Percentiles rank a stretch among this genome's conserved stretches.
Conservation (phyloP, 2,329 filamentous ascomycete species). For the Mollisiaceae sp. region DNA sequence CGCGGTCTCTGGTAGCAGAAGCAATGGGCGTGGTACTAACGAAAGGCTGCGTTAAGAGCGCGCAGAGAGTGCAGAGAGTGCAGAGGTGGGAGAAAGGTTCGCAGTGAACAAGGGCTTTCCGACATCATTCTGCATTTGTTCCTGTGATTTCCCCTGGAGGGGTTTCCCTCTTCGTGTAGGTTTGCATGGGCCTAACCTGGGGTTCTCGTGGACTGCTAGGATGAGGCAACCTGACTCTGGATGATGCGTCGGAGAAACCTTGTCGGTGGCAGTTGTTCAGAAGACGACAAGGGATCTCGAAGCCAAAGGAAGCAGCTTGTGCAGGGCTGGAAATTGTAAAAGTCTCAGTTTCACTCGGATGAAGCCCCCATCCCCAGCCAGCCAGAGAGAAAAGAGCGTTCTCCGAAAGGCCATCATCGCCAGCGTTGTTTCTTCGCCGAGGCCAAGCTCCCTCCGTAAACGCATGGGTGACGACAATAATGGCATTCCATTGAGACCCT, state of each 20-base stretch:
- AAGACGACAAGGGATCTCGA: conserved; percentile 23
- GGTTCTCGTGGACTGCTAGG: conserved; percentile 36
- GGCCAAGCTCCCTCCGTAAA: not conserved
- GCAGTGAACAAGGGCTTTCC: conserved; percentile 17
- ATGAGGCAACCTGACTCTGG: conserved; percentile 29
- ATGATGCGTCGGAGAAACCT: conserved; percentile 30
- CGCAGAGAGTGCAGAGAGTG: not conserved
- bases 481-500: conserved; percentile 14
- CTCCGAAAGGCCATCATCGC: not conserved
- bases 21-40: conserved; percentile 1
- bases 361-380: conserved; percentile 20
- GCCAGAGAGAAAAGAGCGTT: conserved; percentile 2
- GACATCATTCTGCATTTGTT: conserved; percentile 24
- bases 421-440: not conserved
- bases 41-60: not conserved
- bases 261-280: conserved; percentile 29
- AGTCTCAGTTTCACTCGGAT: conserved; percentile 29
- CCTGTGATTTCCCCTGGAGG: conserved; percentile 17
- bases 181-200: conserved; percentile 29
- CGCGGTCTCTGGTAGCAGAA: conserved; percentile 1
- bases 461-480: conserved; percentile 13
- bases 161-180: conserved; percentile 5
- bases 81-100: conserved; percentile 17
- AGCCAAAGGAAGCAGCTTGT: conserved; percentile 20
- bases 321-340: conserved; percentile 33